phyloP scores from a whole-genome alignment of 331 rosid species.

The Prunus yedoensis region DNA sequence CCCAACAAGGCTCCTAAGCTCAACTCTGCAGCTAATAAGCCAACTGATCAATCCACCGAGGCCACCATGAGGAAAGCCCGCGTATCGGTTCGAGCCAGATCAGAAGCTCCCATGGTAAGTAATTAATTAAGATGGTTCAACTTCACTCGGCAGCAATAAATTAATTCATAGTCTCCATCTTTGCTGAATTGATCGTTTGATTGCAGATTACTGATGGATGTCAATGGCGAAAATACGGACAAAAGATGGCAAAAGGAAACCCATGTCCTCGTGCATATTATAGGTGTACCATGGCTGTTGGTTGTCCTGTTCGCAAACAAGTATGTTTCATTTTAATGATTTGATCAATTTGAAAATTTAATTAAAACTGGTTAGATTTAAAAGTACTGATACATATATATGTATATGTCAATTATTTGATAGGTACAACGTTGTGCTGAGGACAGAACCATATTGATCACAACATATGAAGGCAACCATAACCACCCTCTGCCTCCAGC shows the following conservation, averaged over 20 bases:
- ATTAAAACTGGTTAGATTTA: not conserved
- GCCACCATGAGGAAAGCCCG: conserved; percentile 98
- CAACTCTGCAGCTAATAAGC: conserved; percentile 26
- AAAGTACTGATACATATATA: not conserved
- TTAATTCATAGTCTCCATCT: not conserved
- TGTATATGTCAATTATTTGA: conserved; percentile 10
- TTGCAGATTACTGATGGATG: conserved; percentile 93
- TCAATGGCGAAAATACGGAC: conserved; percentile 98
- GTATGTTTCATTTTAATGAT: conserved; percentile 23
- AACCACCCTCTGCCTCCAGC: conserved; percentile 58
- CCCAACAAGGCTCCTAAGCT: conserved; percentile 61
- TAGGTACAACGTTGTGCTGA: conserved; percentile 54
- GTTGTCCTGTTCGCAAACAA: conserved; percentile 87
- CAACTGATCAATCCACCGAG: conserved; percentile 64
- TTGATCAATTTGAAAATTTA: not conserved
- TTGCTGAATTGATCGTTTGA: not conserved
- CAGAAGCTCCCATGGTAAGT: conserved; percentile 88
- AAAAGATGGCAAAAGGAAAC: conserved; percentile 96
- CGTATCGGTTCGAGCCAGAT: conserved; percentile 90
- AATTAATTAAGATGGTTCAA: not conserved
- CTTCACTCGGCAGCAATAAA: not conserved
- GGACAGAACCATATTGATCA: conserved; percentile 48
- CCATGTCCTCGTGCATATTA: conserved; percentile 99
- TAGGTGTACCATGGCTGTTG: conserved; percentile 92
- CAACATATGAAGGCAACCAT: conserved; percentile 70